These are phyloP conservation scores for Boletus sp. DNA, from an alignment of 768 basidiomycete species.

Conservation along the genomic window DNA sequence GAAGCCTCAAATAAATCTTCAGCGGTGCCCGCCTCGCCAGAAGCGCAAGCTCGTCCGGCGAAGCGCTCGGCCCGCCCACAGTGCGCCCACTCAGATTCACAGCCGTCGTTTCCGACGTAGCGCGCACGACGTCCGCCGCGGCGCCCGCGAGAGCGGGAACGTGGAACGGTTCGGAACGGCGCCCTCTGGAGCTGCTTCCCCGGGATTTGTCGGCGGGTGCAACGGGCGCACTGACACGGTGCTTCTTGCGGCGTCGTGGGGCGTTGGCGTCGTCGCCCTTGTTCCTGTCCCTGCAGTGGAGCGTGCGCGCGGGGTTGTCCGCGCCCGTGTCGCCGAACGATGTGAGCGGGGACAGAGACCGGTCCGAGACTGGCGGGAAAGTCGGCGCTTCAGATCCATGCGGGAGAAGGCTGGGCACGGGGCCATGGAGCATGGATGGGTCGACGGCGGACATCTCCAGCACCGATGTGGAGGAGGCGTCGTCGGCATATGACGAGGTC, in stretches of 20 bases:
- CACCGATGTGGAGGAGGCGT: not conserved
- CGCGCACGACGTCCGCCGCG: not conserved
- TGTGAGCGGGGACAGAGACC: slow-evolving; percentile 16
- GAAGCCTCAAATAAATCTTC: slow-evolving; percentile 9
- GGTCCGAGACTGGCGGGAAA: not conserved
- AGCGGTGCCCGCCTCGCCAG: slow-evolving; percentile 16
- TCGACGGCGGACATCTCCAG: not conserved
- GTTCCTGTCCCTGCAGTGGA: no score
- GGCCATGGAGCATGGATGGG: slow-evolving; percentile 11
- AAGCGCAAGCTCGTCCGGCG: slow-evolving; percentile 12
- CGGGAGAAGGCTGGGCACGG: not conserved
- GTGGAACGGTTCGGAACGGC: not conserved
- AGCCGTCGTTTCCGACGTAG: not conserved
- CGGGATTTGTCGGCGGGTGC: not conserved
- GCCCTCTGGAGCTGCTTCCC: not conserved
- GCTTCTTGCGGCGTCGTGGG: not conserved
- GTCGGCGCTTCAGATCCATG: not conserved
- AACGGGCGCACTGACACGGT: not conserved
- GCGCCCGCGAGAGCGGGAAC: no score
- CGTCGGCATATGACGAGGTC: not conserved
- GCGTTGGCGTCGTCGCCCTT: not conserved
- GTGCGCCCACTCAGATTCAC: not conserved
- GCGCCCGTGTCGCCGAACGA: slow-evolving; percentile 8
- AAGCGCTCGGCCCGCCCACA: slow-evolving; percentile 21
- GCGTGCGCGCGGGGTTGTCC: not conserved